phyloP scores from a whole-genome alignment of 106 monocot species.

The Iris macrosiphon region DNA sequence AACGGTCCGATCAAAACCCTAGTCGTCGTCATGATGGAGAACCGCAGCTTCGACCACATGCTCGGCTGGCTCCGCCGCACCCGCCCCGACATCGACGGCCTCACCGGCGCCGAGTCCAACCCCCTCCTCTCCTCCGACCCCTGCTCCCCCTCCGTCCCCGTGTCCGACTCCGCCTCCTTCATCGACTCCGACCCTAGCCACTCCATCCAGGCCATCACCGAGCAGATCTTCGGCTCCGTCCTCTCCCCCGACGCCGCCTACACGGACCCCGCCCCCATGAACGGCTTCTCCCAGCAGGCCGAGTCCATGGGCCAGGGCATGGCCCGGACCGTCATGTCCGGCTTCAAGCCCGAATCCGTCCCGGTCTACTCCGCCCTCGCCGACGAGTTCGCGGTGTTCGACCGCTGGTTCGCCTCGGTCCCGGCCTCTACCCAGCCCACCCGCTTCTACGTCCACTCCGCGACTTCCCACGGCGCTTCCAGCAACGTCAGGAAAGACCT shows the following conservation, averaged over 20 bases:
- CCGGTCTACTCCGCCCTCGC: constrained; percentile 62
- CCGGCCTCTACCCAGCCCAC: constrained; percentile 88
- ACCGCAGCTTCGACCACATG: constrained; percentile 58
- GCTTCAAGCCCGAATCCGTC: constrained; percentile 55
- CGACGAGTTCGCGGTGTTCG: constrained; percentile 66
- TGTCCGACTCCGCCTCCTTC: constrained; percentile 59
- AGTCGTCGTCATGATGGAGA: constrained; percentile 82
- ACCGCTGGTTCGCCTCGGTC: constrained; percentile 84
- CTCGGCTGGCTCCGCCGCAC: constrained; percentile 8
- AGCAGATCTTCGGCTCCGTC: constrained; percentile 75
- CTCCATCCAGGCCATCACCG: constrained; percentile 82
- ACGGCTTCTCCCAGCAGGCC: constrained; percentile 81
- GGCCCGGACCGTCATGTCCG: constrained; percentile 68
- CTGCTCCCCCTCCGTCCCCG: constrained; percentile 45
- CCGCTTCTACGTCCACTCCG: constrained; percentile 84
- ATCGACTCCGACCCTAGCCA: constrained; percentile 85
- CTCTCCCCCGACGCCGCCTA: constrained; percentile 25
- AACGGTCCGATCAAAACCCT: constrained; percentile 79
- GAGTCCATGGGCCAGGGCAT: constrained; percentile 47
- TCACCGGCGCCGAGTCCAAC: constrained; percentile 8
- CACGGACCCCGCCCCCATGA: constrained; percentile 60
- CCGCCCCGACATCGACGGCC: constrained; percentile 16
- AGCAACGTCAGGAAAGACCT: constrained; percentile 81
- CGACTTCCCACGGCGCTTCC: constrained; percentile 76
- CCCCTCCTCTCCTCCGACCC: constrained; percentile 42